Base-by-base conservation (phyloP, 768 basidiomycete species). In the Suillus plorans region DNA sequence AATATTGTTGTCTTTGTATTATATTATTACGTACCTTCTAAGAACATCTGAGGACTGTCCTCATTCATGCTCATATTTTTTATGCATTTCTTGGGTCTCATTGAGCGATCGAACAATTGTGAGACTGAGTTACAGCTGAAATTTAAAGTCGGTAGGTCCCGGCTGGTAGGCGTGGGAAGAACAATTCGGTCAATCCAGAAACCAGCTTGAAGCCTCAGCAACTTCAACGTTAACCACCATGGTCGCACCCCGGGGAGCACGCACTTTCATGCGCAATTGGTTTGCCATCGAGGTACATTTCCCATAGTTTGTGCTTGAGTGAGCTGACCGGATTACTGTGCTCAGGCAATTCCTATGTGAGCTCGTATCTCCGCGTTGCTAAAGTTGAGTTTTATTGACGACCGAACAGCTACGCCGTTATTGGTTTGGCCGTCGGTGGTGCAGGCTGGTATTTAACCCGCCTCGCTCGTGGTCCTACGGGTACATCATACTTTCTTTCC, bases 381-480 rank as follows among this genome's bases (percentile, higher is more conserved):
- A 36, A 4, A 45, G 55, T 63, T 57, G 53, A 50, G 41, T 31
- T 22, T 57, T 60, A 65, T 67, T 76, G 25, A 73, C n/a, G 53
- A 47, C 65, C 9, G 42, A 37, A 2, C 57, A 86, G 83, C 61
- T 84, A 82, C 64, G 78, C 74, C 66, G 77, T 88, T 70, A 79
- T 86, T 44, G 85, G 85, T 53, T 55, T 80, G 44, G 81, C 82
- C 28, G 76, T 80, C 50, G 77, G 74, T 62, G 91, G 91, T 68
- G 90, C 89, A 62, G 69, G 74, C 53, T 90, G 86, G 88, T 93
- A 92, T 75, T 68, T 89, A 52, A 79, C 76, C 69, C 87, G 89
- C 61, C 83, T 93, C 55, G 88, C 91, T 1, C 62, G 53, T 25
- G 87, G 88, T 22, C 84, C 86, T 34, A 76, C 70, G 31, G 79